Percentiles rank a stretch among this genome's conserved stretches.
Evolutionary conservation across 2,329 filamentous ascomycete species (phyloP).

Genomic region (Fusarium heterosporum): DNA sequence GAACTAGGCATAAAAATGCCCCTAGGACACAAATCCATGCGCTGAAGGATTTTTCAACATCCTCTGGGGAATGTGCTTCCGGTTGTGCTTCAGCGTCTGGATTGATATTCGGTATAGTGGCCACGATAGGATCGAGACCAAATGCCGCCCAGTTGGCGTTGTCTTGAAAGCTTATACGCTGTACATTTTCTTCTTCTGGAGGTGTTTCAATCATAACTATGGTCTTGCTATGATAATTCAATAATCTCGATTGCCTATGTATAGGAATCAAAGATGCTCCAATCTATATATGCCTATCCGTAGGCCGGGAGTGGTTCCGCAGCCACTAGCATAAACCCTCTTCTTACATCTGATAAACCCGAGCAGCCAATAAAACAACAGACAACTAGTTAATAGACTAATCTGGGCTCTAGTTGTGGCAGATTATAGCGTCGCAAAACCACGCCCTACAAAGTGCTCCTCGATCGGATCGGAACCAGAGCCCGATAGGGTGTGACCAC

Average conservation of each 20-base stretch:
- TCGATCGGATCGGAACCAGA: slow-evolving; percentile 31
- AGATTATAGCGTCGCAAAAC: slow-evolving; percentile 22
- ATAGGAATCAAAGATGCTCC: background rate
- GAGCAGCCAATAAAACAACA: background rate
- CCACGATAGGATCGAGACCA: slow-evolving; percentile 36
- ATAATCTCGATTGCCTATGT: background rate
- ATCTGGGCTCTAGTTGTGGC: slow-evolving; percentile 17
- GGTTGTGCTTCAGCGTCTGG: slow-evolving; percentile 29
- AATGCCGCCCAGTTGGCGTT: slow-evolving; percentile 24
- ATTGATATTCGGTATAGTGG: slow-evolving; percentile 31
- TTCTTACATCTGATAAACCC: background rate
- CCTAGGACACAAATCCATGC: slow-evolving; percentile 46
- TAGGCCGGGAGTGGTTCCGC: slow-evolving; percentile 18
- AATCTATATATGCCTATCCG: slow-evolving; percentile 11
- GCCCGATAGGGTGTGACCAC: slow-evolving; percentile 14
- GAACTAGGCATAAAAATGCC: slow-evolving; percentile 39
- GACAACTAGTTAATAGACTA: slow-evolving; percentile 14
- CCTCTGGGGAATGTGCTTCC: slow-evolving; percentile 17
- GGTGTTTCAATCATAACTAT: slow-evolving; percentile 5
- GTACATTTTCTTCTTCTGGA: background rate
- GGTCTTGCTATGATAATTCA: background rate
- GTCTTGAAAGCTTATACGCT: slow-evolving; percentile 2
- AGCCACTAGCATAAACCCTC: background rate
- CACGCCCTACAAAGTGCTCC: slow-evolving; percentile 16
- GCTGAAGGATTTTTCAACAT: slow-evolving; percentile 33